These are phyloP conservation scores for Alternaria sp. DNA, from an alignment of 2,329 filamentous ascomycete species.

Conservation along the genomic window DNA sequence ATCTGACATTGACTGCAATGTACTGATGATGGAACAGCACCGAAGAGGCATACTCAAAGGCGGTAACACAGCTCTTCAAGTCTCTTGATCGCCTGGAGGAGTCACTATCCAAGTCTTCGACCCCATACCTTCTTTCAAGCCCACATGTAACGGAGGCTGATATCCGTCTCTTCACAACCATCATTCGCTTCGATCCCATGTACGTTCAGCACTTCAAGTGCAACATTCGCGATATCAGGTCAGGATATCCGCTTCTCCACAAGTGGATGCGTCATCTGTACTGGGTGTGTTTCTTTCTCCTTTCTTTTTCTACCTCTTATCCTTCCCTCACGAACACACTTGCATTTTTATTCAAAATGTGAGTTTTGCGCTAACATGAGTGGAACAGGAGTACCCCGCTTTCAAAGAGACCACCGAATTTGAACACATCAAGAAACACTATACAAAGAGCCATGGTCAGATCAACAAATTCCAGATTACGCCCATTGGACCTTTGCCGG, in stretches of 20 bases:
- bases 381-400: slow-evolving; percentile 65
- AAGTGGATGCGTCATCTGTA: slow-evolving; percentile 84
- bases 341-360: background rate
- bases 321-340: background rate
- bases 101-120: slow-evolving; percentile 53
- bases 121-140: slow-evolving; percentile 58
- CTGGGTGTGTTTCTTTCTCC: slow-evolving; percentile 61
- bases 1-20: background rate
- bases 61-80: slow-evolving; percentile 57
- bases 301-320: background rate
- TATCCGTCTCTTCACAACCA: slow-evolving; percentile 65
- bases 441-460: slow-evolving; percentile 71
- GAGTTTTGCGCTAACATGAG: background rate
- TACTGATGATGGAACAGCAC: slow-evolving; percentile 38
- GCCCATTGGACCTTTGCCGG: slow-evolving; percentile 82
- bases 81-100: slow-evolving; percentile 60
- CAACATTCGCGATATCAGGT: slow-evolving; percentile 84
- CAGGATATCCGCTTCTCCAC: slow-evolving; percentile 82
- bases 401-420: slow-evolving; percentile 88
- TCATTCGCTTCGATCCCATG: slow-evolving; percentile 66
- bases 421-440: slow-evolving; percentile 90
- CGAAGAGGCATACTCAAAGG: slow-evolving; percentile 60
- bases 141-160: slow-evolving; percentile 60
- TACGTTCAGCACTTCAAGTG: slow-evolving; percentile 73
- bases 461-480: slow-evolving; percentile 77